Evolutionary conservation across 768 basidiomycete species (phyloP), one percentile per base, ranked within the genome.

Genomic region (Lactarius deliciosus): DNA sequence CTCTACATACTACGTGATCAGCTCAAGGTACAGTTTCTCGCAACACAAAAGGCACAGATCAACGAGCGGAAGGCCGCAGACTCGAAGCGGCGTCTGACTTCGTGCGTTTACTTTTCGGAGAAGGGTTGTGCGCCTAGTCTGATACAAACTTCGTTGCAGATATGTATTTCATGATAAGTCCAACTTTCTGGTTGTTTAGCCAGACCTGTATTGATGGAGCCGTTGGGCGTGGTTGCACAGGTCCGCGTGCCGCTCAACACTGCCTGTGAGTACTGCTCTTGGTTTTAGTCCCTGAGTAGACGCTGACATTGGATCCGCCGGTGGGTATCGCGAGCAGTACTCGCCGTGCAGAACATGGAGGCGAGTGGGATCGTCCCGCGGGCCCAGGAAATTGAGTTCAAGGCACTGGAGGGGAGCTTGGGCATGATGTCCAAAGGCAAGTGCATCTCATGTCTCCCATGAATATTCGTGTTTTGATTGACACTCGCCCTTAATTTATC

Each of bases 291-390:
- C 10, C 20, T 56, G 38, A 57, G 66, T 60, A 56, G 22, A 30
- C 2, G 25, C 56, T 43, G 16, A 47, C 28, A 38, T 30, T 32
- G 22, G 11, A 50, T 50, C 47, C 47, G 47, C 18, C 5, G 47
- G 47, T 5, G 45, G 60, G 13, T 53, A 13, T 54, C 15, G 28
- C 10, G 13, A 30, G 34, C 60, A 80, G 79, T 95, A 16, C 80
- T 96, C 58, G 93, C 95, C 1, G 90, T 96, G 20, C 95, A 97
- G 78, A 96, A 98, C 73, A 88, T 96, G 84, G 88, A 91, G 68
- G 92, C 91, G 1, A 86, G 86, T 1, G 86, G 89, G 9, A 83
- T 85, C 1, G 83, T 96, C 55, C 82, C 83, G 2, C 86, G 85
- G 69, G 85, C 88, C 43, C 89, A 94, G 72, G 87, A 90, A 68